Conservation (phyloP, 441 rosid species). For the Erodium texanum region DNA sequence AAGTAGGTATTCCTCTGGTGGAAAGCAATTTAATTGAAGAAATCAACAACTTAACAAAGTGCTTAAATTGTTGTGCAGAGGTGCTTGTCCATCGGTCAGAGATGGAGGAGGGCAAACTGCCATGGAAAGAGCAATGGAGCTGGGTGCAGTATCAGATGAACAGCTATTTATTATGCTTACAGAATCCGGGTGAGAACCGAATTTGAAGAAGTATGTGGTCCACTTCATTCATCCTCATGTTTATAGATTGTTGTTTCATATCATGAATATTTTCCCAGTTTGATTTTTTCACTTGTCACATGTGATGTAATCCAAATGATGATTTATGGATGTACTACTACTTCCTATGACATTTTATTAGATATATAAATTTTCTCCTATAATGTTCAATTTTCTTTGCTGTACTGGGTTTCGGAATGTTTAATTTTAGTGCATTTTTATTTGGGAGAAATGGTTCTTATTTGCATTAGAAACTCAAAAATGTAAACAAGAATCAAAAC, state of each 20-base stretch:
- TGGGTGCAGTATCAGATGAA: conserved; percentile 82
- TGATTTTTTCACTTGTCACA: neutral
- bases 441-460: too few species aligned
- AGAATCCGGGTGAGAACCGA: conserved; percentile 17
- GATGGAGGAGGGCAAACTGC: conserved; percentile 67
- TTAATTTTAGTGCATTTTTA: too few species aligned
- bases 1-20: too few species aligned
- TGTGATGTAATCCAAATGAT: neutral
- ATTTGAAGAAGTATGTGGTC: too few species aligned
- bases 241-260: neutral
- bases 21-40: neutral
- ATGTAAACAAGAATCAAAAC: too few species aligned
- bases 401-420: neutral
- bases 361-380: neutral
- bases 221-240: neutral
- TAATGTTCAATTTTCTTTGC: neutral
- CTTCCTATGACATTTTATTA: neutral
- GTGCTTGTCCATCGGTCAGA: conserved; percentile 57
- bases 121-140: conserved; percentile 85
- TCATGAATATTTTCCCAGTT: neutral
- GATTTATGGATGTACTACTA: neutral
- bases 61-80: conserved; percentile 35
- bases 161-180: conserved; percentile 66
- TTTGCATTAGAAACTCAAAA: too few species aligned
- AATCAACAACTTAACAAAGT: neutral